Evolutionary conservation across 768 basidiomycete species (phyloP).

Genomic region (Tylopilus vinaceipallidus): DNA sequence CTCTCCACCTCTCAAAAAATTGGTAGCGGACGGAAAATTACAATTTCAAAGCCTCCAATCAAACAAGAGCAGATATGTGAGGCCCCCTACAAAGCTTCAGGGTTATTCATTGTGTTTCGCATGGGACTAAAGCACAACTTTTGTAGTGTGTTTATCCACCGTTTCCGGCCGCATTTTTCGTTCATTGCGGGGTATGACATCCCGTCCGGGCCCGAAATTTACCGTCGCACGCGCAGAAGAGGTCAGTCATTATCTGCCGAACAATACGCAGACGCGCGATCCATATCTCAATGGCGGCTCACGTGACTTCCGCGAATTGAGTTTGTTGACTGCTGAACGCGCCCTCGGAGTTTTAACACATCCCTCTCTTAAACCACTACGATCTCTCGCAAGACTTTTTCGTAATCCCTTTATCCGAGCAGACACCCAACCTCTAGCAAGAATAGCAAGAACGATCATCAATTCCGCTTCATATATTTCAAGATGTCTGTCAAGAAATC

Average conservation of each 20-base stretch:
- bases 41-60: constrained; percentile 15
- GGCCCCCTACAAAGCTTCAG: constrained; percentile 13
- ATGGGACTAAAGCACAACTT: constrained; percentile 17
- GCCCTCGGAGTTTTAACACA: constrained; percentile 41
- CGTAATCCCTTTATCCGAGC: constrained; percentile 13
- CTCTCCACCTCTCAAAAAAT: constrained; percentile 27
- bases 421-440: constrained; percentile 14
- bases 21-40: constrained; percentile 29
- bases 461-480: constrained; percentile 12
- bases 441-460: constrained; percentile 18
- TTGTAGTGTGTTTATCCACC: constrained; percentile 3
- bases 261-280: constrained; percentile 12
- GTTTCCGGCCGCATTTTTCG: constrained; percentile 15
- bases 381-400: constrained; percentile 36
- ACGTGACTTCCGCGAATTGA: constrained; percentile 39
- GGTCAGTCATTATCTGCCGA: constrained; percentile 2
- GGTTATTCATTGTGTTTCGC: constrained; percentile 19
- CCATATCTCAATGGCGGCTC: constrained; percentile 35
- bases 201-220: constrained; percentile 3
- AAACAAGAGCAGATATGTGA: constrained; percentile 18
- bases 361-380: constrained; percentile 47
- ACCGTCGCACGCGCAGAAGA: constrained; percentile 1
- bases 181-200: constrained; percentile 13
- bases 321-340: constrained; percentile 40
- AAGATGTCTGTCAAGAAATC: constrained; percentile 45